Evolutionary conservation across 1,284 basidiomycete genomes (phyloP), one percentile per base, ranked within the genome.

Genomic region (Coniferiporia sulphurascens): DNA sequence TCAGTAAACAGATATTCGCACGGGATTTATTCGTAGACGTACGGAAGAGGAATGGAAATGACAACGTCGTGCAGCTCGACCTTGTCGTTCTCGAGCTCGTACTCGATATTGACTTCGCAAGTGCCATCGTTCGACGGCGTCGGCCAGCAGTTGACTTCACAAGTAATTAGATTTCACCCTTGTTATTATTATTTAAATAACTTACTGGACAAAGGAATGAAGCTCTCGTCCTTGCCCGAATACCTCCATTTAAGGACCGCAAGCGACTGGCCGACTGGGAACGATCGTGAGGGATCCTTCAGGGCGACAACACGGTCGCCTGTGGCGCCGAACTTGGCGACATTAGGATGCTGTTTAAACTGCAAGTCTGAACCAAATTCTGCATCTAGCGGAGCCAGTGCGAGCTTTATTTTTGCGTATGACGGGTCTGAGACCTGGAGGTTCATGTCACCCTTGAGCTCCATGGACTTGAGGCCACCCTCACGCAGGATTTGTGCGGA

Each of bases 331-430:
- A 95, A 93, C 75, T 95, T 97, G 67, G 88, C 91, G 5, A 97
- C 91, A 63, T 97, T 91, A 6, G 96, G 95, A 69, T 98, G 95
- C 67, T 98, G 95, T 76, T 98, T 97, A 82, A 95, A 97, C 73
- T 95, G 93, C 41, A 98, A 74, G 52, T 83, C 86, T 58, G 80
- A 50, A 21, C 55, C 76, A 66, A 90, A 86, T 62, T 86, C 82
- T 10, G 82, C 78, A n/a, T 82, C 72, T 41, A 84, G 76, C 1
- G 84, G 78, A 1, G 83, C 75, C 36, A 98, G 82, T 8, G 77
- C 75, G 51, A 98, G 77, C 60, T 84, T 85, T 67, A 98, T 74
- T 64, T 91, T 88, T n/a, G 91, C 80, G n/a, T 83, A 74, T 15
- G 82, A 76, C 0, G 91, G 75, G 64, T 95, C 92, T n/a, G 87